Base-by-base conservation (phyloP, 352 stramenopile genomes). In the Phytophthora fragariae region DNA sequence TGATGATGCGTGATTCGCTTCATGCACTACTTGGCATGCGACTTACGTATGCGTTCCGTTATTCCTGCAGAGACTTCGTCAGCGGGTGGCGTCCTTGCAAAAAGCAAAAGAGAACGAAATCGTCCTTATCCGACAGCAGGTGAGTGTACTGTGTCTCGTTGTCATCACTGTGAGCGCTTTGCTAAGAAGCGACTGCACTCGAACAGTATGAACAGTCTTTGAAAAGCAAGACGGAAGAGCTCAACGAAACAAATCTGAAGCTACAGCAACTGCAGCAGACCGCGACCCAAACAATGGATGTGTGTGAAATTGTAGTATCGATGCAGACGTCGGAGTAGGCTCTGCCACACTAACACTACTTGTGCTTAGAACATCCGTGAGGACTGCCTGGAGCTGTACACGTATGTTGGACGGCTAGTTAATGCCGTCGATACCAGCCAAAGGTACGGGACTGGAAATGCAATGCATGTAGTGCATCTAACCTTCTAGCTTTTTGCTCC, bases 371-470 rank as follows among this genome's bases (percentile, higher is more conserved):
- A 75, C 39, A 62, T 96, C 39, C 85, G 87, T 6, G 76, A 81
- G 12, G 89, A 96, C 50, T 94, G 88, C 46, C 12, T 85, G 2
- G 85, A 93, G 70, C 52, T 96, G 35, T 94, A 94, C 54, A 77
- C 77, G 31, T 92, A 88, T 44, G 71, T 92, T 21, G 73, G 85
- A 17, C 67, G 81, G 7, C 56, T 93, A 21, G 58, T 88, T 60
- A 68, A 33, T n/a, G 70, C 65, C 29, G 70, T 76, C n/a, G 57
- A 77, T 58, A 68, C 65, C 27, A 75, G 44, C 33, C 70, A 78
- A 50, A 63, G 70, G 74, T 78, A 64, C 21, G 35, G 7, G 19
- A 57, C 6, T 35, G n/a, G 9, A 17, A 35, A 35, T 31, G 2
- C 2, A 11, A 9, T 31, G 31, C 44, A 54, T 37, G n/a, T 33